Percentiles rank a stretch among this genome's conserved stretches.
These are phyloP conservation scores for Incumbomyces delicatus DNA, from an alignment of 2,329 filamentous ascomycete genomes.

Conservation along the genomic window DNA sequence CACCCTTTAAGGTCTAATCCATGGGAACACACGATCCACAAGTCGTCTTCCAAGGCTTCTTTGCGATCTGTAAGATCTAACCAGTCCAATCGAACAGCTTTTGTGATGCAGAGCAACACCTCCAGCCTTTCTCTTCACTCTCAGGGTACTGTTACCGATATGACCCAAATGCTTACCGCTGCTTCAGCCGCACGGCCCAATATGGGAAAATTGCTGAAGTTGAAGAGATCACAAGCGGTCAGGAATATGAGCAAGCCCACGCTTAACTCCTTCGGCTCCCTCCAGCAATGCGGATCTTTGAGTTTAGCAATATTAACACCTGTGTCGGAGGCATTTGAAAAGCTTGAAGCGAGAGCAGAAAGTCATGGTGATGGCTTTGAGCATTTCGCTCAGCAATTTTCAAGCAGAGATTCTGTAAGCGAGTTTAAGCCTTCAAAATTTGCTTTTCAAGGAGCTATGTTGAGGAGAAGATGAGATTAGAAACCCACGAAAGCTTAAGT, in stretches of 20 bases:
- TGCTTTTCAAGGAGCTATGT: background rate
- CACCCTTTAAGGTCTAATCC: background rate
- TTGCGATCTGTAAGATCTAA: background rate
- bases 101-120: background rate
- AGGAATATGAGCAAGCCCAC: background rate
- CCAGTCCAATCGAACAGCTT: background rate
- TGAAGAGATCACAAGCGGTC: background rate
- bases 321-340: background rate
- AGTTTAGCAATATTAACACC: background rate
- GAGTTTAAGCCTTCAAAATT: background rate
- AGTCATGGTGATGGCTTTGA: too few species aligned
- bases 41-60: background rate
- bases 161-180: background rate
- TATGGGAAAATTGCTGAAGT: background rate
- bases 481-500: too few species aligned
- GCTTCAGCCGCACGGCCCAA: background rate
- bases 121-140: background rate
- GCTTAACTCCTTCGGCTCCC: background rate
- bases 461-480: background rate
- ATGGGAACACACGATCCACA: background rate
- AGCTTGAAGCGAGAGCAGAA: too few species aligned
- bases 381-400: background rate
- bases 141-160: background rate
- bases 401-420: background rate
- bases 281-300: background rate